Base-by-base conservation (phyloP, 2,329 filamentous ascomycete genomes). In the Arachnomyces sp. region DNA sequence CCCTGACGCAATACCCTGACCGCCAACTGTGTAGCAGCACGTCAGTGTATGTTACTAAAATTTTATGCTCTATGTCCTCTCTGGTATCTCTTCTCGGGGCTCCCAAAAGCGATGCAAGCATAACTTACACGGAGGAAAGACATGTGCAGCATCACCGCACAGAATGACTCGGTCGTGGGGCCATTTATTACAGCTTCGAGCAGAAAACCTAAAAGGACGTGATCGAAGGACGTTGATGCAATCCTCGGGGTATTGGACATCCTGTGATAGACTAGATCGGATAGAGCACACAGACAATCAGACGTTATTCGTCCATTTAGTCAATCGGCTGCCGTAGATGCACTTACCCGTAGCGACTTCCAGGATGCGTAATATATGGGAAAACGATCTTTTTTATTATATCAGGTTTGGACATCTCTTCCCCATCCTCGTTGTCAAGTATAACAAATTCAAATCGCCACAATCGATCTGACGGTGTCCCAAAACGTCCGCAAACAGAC, bases 401-500 rank as follows among this genome's bases (percentile, higher is more conserved):
- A 18, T 17, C 52, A 46, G 53, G 56, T 55, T 14, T 49, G 36
- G 9, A 48, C 25, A 5, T 40, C 43, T 34, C 55, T 44, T 36
- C 60, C 57, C n/a, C n/a, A n/a, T n/a, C n/a, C n/a, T n/a, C 3
- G 42, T 42, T 15, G 50, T 12, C 48, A 5, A 49, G 54, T 6
- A 60, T 60, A 11, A 62, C 51, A 42, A 57, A 56, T 36, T 60
- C 57, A 41, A 56, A 58, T 25, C 59, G 39, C 58, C 58, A 62
- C 7, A 60, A 35, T 13, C 48, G 45, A 34, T 60, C 57, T 11
- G 40, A 14, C 3, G 31, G 36, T 3, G 48, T 44, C 4, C 55
- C 58, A 45, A 60, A 60, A 18, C 57, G 41, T 28, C 56, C 55
- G 33, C 48, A 54, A 3, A 55, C 51, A 5, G 53, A 46, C 3